Conservation (phyloP, 768 basidiomycete species). For the Tricholoma terreum region DNA sequence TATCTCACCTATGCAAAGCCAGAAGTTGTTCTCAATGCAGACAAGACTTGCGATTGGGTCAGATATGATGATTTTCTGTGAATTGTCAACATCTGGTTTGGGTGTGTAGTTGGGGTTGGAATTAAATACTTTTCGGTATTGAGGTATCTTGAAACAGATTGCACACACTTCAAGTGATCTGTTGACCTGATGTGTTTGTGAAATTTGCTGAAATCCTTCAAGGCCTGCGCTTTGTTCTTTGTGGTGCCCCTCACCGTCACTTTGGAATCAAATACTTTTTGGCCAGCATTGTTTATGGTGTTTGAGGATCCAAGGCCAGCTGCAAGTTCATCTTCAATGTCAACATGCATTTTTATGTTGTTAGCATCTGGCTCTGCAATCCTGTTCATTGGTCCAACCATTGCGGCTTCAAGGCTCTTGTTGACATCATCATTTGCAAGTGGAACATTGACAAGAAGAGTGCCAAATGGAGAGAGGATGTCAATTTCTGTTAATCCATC, state of each 20-base stretch:
- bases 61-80: too few relatives aligned
- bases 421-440: not conserved
- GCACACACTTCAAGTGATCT: constrained; percentile 1
- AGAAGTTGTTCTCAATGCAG: constrained; percentile 6
- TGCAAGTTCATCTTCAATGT: not conserved
- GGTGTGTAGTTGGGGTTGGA: too few relatives aligned
- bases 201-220: not conserved
- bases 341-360: too few relatives aligned
- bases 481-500: not conserved
- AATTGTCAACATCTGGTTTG: too few relatives aligned
- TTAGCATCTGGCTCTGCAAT: too few relatives aligned
- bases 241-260: constrained; percentile 1
- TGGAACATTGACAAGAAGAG: not conserved
- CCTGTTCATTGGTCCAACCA: too few relatives aligned
- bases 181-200: constrained; percentile 2
- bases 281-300: too few relatives aligned
- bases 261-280: not conserved
- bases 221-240: not conserved
- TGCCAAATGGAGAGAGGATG: constrained; percentile 14
- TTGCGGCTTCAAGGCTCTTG: not conserved
- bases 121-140: not conserved
- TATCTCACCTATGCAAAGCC: constrained; percentile 25
- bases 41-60: constrained; percentile 17
- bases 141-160: constrained; percentile 2
- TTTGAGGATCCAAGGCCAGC: too few relatives aligned